These are phyloP conservation scores for Cucumis sativus DNA, from an alignment of 306 rosid species.

Conservation along the genomic window DNA sequence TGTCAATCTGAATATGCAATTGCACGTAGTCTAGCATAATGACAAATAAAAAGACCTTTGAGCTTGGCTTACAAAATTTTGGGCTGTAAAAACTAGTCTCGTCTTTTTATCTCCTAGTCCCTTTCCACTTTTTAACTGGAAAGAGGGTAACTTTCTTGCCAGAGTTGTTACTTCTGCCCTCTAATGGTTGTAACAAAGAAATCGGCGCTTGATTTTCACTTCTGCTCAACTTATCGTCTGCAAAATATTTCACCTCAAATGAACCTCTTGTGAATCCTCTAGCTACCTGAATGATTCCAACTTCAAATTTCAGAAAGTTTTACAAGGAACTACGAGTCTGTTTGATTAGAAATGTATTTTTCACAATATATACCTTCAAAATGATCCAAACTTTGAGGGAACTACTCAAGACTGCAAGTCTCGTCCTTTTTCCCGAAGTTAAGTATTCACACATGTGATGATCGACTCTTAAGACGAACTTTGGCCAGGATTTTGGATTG, in stretches of 20 bases:
- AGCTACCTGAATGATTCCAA: conserved; percentile 54
- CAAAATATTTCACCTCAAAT: conserved; percentile 57
- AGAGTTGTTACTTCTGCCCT: conserved; percentile 27
- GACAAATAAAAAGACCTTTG: background rate
- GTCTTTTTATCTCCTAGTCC: conserved; percentile 16
- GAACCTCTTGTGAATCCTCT: conserved; percentile 85
- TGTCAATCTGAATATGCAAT: background rate
- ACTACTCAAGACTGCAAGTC: conserved; percentile 79
- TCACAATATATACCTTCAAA: conserved; percentile 44
- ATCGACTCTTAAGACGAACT: conserved; percentile 71
- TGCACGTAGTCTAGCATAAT: background rate
- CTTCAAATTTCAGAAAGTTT: background rate
- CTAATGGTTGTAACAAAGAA: conserved; percentile 44
- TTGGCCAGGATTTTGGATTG: conserved; percentile 85
- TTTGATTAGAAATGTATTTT: background rate
- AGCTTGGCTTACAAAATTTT: background rate
- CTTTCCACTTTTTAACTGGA: conserved; percentile 60
- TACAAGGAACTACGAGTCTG: background rate
- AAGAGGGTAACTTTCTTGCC: conserved; percentile 43
- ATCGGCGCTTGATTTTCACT: conserved; percentile 38
- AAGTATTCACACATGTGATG: conserved; percentile 72
- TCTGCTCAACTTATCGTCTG: conserved; percentile 43
- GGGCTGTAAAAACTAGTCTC: background rate
- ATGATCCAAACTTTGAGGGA: conserved; percentile 93
- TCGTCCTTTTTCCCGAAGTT: conserved; percentile 74